Evolutionary conservation across 31 red algal species (phyloP).

Genomic region (Porphyra umbilicalis): DNA sequence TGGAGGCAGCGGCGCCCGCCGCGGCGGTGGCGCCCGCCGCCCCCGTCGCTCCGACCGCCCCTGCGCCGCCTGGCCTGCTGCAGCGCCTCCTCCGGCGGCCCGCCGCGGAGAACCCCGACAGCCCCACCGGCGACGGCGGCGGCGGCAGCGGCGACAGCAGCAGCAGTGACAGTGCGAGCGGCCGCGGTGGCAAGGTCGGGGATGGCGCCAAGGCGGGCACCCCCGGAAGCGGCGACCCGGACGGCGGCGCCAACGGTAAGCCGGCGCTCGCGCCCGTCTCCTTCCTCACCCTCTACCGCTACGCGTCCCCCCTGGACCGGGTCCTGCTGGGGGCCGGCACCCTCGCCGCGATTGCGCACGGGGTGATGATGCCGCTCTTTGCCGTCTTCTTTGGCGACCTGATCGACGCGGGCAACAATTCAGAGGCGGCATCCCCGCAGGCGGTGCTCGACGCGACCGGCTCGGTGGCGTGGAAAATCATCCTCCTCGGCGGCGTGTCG

Average conservation of each 20-base stretch:
- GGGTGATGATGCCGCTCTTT: slow-evolving; percentile 60
- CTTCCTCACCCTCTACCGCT: slow-evolving; percentile 45
- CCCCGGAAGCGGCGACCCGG: not conserved
- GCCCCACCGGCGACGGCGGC: too few relatives aligned
- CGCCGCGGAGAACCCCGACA: not conserved
- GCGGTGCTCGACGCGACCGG: slow-evolving; percentile 28
- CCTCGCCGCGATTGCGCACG: slow-evolving; percentile 50
- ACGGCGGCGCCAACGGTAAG: not conserved
- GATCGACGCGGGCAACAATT: slow-evolving; percentile 31
- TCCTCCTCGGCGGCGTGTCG: slow-evolving; percentile 37
- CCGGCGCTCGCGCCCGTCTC: slow-evolving; percentile 20
- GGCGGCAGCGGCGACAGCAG: not conserved
- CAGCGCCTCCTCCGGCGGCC: not conserved
- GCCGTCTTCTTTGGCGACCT: slow-evolving; percentile 76
- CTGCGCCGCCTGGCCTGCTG: not conserved
- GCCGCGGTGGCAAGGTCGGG: not conserved
- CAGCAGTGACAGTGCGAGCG: not conserved
- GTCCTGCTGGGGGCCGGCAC: slow-evolving; percentile 18
- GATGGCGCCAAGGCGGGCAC: not conserved
- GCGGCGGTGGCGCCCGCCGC: too few relatives aligned
- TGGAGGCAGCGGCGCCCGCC: too few relatives aligned
- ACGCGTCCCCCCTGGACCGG: slow-evolving; percentile 17
- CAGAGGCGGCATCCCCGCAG: slow-evolving; percentile 1
- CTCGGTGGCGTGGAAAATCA: slow-evolving; percentile 26
- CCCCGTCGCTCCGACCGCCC: not conserved